Evolutionary conservation across 257 asterid genomes (phyloP).

Genomic region (Solanum virginianum): DNA sequence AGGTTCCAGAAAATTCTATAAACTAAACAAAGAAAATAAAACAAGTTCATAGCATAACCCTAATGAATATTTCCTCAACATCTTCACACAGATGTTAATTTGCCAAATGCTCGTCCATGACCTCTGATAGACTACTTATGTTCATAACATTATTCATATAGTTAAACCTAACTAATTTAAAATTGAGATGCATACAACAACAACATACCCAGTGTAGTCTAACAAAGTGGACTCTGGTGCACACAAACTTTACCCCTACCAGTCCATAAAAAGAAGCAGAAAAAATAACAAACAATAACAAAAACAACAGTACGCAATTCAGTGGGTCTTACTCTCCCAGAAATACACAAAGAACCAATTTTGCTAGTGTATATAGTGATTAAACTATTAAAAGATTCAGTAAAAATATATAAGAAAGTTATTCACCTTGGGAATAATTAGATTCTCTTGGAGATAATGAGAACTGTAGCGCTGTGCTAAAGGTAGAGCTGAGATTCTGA

Average conservation of each 20-base stretch:
- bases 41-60: no score
- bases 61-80: no score
- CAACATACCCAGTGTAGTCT: neutral
- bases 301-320: neutral
- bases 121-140: neutral
- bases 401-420: neutral
- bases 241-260: neutral
- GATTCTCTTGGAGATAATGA: neutral
- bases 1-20: no score
- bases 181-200: neutral
- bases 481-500: neutral
- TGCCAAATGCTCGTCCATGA: no score
- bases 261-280: no score
- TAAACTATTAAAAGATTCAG: neutral
- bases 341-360: neutral
- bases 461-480: neutral
- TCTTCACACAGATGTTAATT: no score
- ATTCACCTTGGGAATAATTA: neutral
- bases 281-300: no score
- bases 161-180: neutral
- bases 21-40: no score
- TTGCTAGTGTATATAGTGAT: neutral
- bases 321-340: neutral
- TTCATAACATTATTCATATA: neutral
- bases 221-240: neutral